Evolutionary conservation across 345 rosid species (phyloP).

Genomic region (Salix koriyanagi): DNA sequence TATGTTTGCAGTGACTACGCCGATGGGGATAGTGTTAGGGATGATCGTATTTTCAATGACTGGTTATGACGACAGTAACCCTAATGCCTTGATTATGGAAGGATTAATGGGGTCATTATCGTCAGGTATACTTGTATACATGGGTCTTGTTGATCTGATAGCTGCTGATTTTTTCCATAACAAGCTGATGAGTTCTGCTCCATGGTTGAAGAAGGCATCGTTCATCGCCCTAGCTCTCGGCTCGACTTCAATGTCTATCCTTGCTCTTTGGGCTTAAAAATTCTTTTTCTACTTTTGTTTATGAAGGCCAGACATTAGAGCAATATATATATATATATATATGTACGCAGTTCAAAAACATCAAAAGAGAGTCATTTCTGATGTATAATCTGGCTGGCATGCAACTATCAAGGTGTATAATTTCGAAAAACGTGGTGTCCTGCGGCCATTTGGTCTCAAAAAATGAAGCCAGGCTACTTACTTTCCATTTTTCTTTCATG

Average conservation of each 20-base stretch:
- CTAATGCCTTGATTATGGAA: slow-evolving; percentile 78
- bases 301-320: background rate
- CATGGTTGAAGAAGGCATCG: slow-evolving; percentile 65
- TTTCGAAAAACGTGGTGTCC: background rate
- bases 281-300: background rate
- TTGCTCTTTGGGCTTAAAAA: slow-evolving; percentile 84
- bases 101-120: slow-evolving; percentile 82
- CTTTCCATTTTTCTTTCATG: background rate
- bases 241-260: slow-evolving; percentile 82
- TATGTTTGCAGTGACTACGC: slow-evolving; percentile 89
- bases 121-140: slow-evolving; percentile 82
- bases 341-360: background rate
- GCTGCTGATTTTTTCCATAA: slow-evolving; percentile 86
- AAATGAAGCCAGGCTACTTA: background rate
- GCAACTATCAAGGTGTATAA: background rate
- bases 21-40: slow-evolving; percentile 78
- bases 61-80: slow-evolving; percentile 73
- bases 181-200: slow-evolving; percentile 65
- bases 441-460: background rate
- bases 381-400: background rate
- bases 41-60: slow-evolving; percentile 73
- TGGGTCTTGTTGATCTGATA: slow-evolving; percentile 91
- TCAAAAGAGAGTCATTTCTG: background rate
- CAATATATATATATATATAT: background rate
- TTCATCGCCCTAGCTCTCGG: slow-evolving; percentile 63